Conservation (phyloP, 768 basidiomycete genomes). For the Galerina marginata region DNA sequence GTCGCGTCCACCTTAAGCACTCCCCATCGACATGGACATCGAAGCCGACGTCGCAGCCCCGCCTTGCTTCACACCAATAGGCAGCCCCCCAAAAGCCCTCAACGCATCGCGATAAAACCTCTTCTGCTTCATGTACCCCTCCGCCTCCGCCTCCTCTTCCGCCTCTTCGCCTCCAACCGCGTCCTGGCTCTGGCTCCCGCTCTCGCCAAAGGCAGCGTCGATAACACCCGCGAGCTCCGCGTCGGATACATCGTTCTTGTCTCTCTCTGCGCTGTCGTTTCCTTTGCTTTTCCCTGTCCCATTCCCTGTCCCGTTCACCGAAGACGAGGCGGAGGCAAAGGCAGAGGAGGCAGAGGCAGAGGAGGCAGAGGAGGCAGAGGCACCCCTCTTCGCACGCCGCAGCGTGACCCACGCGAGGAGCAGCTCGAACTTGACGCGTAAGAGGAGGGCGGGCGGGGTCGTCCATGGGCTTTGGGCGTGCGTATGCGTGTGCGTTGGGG, state of each 20-base stretch:
- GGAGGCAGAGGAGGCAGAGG: too few relatives aligned
- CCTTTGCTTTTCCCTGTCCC: background rate
- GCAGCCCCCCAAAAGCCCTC: slow-evolving; percentile 13
- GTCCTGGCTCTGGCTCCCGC: background rate
- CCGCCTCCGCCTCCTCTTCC: background rate
- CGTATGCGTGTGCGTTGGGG: background rate
- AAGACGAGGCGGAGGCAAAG: too few relatives aligned
- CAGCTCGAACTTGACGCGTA: slow-evolving; percentile 11
- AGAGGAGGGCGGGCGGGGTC: background rate
- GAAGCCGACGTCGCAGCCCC: too few relatives aligned
- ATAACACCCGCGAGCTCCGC: background rate
- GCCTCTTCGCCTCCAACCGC: slow-evolving; percentile 6
- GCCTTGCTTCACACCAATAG: slow-evolving; percentile 9
- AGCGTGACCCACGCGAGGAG: slow-evolving; percentile 11
- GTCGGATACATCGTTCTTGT: background rate
- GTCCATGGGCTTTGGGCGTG: slow-evolving; percentile 2
- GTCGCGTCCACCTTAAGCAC: too few relatives aligned
- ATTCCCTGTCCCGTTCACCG: too few relatives aligned
- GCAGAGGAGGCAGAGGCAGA: too few relatives aligned
- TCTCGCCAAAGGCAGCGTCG: background rate
- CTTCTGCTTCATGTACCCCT: background rate
- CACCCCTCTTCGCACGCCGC: background rate
- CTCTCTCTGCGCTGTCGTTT: background rate
- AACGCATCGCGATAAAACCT: slow-evolving; percentile 15
- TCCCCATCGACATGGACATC: too few relatives aligned